A percentile compares a stretch with the other conserved stretches of the same genome.
These are phyloP conservation scores for Hylodesmum podocarpum DNA, from an alignment of 306 rosid species.

Conservation along the genomic window DNA sequence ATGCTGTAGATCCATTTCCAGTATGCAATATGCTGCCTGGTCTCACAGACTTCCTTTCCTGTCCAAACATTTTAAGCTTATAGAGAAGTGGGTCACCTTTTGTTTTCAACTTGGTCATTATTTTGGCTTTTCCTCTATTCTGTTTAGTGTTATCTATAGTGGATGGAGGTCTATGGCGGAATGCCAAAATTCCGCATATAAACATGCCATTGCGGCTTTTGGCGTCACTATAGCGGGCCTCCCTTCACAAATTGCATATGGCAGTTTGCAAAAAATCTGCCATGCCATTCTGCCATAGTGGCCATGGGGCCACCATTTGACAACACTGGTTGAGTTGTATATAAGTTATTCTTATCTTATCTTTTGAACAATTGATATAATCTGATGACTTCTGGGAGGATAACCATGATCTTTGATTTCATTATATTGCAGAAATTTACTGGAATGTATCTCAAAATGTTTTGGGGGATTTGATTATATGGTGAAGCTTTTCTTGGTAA, in stretches of 20 bases:
- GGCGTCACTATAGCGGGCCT: too few species aligned
- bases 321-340: not conserved
- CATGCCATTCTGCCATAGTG: too few species aligned
- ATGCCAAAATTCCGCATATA: too few species aligned
- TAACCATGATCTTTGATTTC: not conserved
- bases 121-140: not conserved
- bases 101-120: not conserved
- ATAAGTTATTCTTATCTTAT: not conserved
- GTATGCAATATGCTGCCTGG: too few species aligned
- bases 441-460: not conserved
- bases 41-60: slow-evolving; percentile 13
- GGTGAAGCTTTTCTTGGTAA: slow-evolving; percentile 17
- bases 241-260: too few species aligned
- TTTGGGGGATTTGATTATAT: slow-evolving; percentile 13
- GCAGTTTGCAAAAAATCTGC: too few species aligned
- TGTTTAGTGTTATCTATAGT: too few species aligned
- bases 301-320: too few species aligned
- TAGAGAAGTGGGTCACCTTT: not conserved
- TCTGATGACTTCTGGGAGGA: not conserved
- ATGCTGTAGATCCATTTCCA: too few species aligned
- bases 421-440: not conserved
- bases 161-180: too few species aligned
- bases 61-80: not conserved
- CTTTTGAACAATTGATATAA: not conserved
- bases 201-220: too few species aligned